Conservation (phyloP, 345 rosid species). For the Cochlearia excelsa region DNA sequence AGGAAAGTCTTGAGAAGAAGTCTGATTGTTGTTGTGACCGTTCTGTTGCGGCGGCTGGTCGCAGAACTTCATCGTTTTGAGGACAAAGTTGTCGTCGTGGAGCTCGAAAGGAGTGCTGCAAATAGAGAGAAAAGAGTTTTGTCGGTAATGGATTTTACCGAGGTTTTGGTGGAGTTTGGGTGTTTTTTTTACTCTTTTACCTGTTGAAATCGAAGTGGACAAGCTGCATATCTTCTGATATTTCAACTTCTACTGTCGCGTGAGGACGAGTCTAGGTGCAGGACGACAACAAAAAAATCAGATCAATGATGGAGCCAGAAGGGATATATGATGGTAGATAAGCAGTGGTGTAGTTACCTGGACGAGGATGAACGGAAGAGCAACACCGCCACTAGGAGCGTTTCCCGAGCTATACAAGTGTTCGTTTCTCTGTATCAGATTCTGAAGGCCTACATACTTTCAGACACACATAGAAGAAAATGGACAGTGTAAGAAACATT, state of each 20-base stretch:
- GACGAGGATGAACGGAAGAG: constrained; percentile 95
- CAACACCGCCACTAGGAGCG: constrained; percentile 83
- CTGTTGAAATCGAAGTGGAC: constrained; percentile 98
- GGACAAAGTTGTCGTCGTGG: constrained; percentile 93
- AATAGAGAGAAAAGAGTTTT: not conserved
- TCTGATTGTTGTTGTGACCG: constrained; percentile 34
- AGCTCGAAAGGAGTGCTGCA: constrained; percentile 99
- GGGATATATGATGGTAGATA: constrained; percentile 6
- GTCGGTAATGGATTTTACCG: constrained; percentile 2
- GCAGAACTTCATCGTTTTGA: constrained; percentile 89
- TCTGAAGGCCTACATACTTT: constrained; percentile 85
- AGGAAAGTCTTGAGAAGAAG: constrained; percentile 28
- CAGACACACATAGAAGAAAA: constrained; percentile 27
- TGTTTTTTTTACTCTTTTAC: constrained; percentile 37
- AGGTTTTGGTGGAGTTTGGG: not conserved
- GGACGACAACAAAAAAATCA: not conserved
- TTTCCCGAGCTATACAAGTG: constrained; percentile 71
- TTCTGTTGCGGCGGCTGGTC: constrained; percentile 45
- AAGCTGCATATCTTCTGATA: constrained; percentile 99
- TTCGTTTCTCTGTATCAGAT: constrained; percentile 77
- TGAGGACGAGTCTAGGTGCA: constrained; percentile 81
- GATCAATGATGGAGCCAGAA: not conserved
- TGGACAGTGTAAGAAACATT: constrained; percentile 11
- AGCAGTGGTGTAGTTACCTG: constrained; percentile 51
- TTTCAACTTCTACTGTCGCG: constrained; percentile 98